Percentiles rank a stretch among this genome's conserved stretches.
Evolutionary conservation across 1,284 basidiomycete species (phyloP).

Genomic region (Trichosporon sp.): DNA sequence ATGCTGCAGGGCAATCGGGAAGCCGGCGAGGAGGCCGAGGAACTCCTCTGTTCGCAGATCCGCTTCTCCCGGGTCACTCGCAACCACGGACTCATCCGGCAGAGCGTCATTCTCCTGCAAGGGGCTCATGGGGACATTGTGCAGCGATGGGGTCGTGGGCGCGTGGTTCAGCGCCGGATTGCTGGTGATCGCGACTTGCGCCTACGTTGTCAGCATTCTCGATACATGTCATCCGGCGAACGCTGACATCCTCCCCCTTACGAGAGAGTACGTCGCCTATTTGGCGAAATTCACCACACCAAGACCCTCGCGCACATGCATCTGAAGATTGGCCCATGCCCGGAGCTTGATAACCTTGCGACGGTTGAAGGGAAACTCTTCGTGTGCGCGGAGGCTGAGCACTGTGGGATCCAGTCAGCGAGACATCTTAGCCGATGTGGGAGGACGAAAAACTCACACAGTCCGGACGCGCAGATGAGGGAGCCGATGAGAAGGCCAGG

Average conservation of each 20-base stretch:
- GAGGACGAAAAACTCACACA: neutral
- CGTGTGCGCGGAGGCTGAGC: constrained; percentile 7
- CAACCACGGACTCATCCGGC: constrained; percentile 27
- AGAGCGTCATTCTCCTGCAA: constrained; percentile 18
- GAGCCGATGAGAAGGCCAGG: constrained; percentile 1
- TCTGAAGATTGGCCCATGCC: constrained; percentile 13
- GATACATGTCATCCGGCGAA: too few relatives aligned
- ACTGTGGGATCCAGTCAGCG: neutral
- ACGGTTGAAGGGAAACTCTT: constrained; percentile 12
- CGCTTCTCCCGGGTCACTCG: neutral
- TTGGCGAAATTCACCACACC: neutral
- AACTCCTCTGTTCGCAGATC: constrained; percentile 44
- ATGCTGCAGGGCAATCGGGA: constrained; percentile 55
- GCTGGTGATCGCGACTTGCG: constrained; percentile 5
- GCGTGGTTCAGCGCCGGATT: neutral
- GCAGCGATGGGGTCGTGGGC: neutral
- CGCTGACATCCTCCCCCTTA: too few relatives aligned
- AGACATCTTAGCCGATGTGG: neutral
- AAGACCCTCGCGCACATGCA: constrained; percentile 13
- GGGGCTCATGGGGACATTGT: neutral
- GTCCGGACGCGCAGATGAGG: constrained; percentile 1
- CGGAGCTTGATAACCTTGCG: constrained; percentile 8
- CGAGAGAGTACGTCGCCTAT: neutral
- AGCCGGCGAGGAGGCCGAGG: constrained; percentile 48
- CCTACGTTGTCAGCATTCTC: neutral